phyloP scores from a whole-genome alignment of 2,329 filamentous ascomycete genomes.

The Epichloe elymi region DNA sequence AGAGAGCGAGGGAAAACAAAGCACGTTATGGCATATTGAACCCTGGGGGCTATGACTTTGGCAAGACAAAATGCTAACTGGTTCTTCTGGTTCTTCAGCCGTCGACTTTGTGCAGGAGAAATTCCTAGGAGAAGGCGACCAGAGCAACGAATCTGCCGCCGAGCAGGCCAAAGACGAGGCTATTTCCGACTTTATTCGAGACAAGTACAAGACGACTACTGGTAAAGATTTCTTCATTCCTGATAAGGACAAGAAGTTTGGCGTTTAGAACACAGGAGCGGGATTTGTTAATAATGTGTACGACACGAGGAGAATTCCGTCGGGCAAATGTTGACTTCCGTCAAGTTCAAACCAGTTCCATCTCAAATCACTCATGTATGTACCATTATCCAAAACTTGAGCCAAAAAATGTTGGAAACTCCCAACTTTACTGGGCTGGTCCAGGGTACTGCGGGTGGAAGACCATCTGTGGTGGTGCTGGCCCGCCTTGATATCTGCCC shows the following conservation, averaged over 20 bases:
- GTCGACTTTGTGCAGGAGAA: constrained; percentile 70
- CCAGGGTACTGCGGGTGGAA: not conserved
- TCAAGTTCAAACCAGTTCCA: not conserved
- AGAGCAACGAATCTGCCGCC: constrained; percentile 57
- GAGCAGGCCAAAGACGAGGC: constrained; percentile 79
- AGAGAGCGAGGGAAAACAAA: too few species aligned
- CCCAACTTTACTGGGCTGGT: not conserved
- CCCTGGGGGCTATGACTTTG: too few species aligned
- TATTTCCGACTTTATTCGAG: constrained; percentile 59
- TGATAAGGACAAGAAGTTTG: constrained; percentile 46
- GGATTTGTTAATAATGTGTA: not conserved
- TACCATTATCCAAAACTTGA: not conserved
- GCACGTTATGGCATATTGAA: too few species aligned
- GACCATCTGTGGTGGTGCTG: not conserved
- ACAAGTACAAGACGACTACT: constrained; percentile 54
- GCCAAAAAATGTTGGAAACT: not conserved
- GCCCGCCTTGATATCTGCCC: not conserved
- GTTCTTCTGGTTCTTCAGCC: constrained; percentile 29
- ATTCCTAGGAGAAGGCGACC: constrained; percentile 53
- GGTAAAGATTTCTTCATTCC: constrained; percentile 57
- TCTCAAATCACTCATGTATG: not conserved
- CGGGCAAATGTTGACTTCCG: too few species aligned
- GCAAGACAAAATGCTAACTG: not conserved
- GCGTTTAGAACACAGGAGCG: constrained; percentile 5
- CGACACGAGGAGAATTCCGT: too few species aligned